These are phyloP conservation scores for Saccharum officinarum DNA, from an alignment of 176 grass and related monocot genomes.

Conservation along the genomic window DNA sequence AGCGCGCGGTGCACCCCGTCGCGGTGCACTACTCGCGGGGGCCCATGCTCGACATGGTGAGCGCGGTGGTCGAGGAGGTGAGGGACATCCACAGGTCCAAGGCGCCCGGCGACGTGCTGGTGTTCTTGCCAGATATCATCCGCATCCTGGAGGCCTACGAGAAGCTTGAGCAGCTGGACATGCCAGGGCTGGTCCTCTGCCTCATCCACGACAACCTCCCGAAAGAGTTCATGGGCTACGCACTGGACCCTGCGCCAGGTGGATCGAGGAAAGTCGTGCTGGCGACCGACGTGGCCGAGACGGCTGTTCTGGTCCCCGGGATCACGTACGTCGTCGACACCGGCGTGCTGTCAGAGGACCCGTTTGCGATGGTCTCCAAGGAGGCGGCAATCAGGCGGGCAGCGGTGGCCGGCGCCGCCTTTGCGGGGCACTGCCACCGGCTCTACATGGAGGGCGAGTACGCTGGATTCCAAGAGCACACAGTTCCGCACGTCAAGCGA, in stretches of 20 bases:
- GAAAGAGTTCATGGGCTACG: not conserved
- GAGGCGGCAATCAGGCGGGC: not conserved
- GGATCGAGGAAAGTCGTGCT: conserved; percentile 31
- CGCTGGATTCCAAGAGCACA: conserved; percentile 6
- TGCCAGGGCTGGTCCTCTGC: not conserved
- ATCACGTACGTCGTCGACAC: conserved; percentile 34
- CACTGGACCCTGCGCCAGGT: not conserved
- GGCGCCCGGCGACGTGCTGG: conserved; percentile 33
- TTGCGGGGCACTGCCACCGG: conserved; percentile 6
- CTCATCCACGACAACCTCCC: conserved; percentile 23
- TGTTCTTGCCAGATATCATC: conserved; percentile 21
- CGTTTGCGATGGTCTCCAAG: conserved; percentile 20
- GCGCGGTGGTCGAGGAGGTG: conserved; percentile 13
- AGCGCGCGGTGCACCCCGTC: not conserved
- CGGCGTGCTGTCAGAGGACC: conserved; percentile 20
- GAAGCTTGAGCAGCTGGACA: not conserved
- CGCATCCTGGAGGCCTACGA: not conserved
- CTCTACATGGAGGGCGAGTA: conserved; percentile 4
- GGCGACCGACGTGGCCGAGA: conserved; percentile 38
- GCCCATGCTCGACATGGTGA: conserved; percentile 12
- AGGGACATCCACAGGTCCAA: conserved; percentile 2
- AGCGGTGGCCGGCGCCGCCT: not conserved
- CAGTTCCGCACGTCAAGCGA: conserved; percentile 13
- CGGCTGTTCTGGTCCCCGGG: conserved; percentile 13
- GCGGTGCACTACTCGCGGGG: conserved; percentile 8